Conservation (phyloP, 768 basidiomycete genomes). For the Leccinum pellstonianum region DNA sequence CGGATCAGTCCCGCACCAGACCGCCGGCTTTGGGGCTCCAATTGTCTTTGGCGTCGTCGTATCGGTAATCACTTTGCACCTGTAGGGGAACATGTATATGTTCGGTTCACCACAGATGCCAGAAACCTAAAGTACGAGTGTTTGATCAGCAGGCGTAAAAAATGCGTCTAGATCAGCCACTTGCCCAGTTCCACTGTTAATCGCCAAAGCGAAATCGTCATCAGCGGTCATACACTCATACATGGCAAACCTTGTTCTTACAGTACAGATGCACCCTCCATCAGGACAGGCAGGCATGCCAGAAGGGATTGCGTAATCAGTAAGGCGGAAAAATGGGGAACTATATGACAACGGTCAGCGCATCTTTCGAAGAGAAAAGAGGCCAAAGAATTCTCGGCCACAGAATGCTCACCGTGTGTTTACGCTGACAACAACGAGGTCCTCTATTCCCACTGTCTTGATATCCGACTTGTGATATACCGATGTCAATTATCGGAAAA, state of each 20-base stretch:
- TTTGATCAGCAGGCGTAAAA: neutral
- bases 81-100: slow-evolving; percentile 2
- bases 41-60: slow-evolving; percentile 3
- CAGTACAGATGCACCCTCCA: neutral
- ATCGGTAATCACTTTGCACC: neutral
- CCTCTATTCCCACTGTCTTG: neutral
- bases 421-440: slow-evolving; percentile 7
- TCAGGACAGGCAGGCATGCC: slow-evolving; percentile 7
- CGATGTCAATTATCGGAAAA: neutral
- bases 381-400: neutral
- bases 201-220: neutral
- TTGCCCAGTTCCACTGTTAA: slow-evolving; percentile 13
- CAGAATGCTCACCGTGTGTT: rapidly evolving
- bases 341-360: slow-evolving; percentile 4
- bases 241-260: slow-evolving; percentile 1
- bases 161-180: neutral
- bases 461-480: slow-evolving; percentile 5
- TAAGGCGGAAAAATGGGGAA: slow-evolving; percentile 3
- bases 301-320: slow-evolving; percentile 6
- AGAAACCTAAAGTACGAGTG: slow-evolving; percentile 4
- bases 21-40: neutral
- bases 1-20: slow-evolving; percentile 9
- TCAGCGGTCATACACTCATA: neutral
- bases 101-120: slow-evolving; percentile 10
- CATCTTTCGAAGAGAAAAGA: neutral